Evolutionary conservation across 164 flowering plant genomes (phyloP), one percentile per base, ranked within the genome.

Genomic region (Aristolochia californica): DNA sequence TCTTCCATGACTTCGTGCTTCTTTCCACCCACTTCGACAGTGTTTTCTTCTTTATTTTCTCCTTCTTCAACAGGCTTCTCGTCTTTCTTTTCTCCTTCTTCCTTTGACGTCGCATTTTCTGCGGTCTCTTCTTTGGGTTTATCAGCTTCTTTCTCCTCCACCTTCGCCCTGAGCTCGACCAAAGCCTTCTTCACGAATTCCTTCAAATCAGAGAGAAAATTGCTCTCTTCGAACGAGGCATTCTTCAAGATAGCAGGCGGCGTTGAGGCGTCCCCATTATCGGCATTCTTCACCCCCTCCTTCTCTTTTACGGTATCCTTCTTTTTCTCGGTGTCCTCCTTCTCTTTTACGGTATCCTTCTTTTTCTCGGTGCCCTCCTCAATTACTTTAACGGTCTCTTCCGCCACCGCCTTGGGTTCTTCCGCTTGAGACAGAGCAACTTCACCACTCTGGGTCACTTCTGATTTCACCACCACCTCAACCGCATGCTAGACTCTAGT

Each of bases 181-280:
- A 88, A 57, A 0, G 94, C 91, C 72, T 77, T 88, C 62, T 64
- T 82, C 77, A 86, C 91, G 50, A 53, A 13, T 43, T 82, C 89
- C 55, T 79, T 80, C 38, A 86, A 72, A 77, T 86, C 91, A 45
- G 84, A 78, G 27, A 66, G 64, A 5, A 68, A 70, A 48, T 75
- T 75, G 71, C 80, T 80, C 75, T 84, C 84, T 59, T 83, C 88
- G 55, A 70, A 82, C 12, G 91, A 82, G 55, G 84, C 64, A 59
- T 80, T 68, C 62, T 79, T 84, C 68, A 69, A 66, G 3, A 80
- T 72, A 0, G 25, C 56, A 5, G 69, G 57, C 28, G 74, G 62
- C 50, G 63, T 25, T 0, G 47, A 16, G 14, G 9, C 58, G 14
- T 47, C 60, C 26, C 28, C 61, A 25, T 26, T 66, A 4, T 53